These are phyloP conservation scores for Xylaria polymorpha DNA, from an alignment of 2,329 filamentous ascomycete genomes.

Conservation along the genomic window DNA sequence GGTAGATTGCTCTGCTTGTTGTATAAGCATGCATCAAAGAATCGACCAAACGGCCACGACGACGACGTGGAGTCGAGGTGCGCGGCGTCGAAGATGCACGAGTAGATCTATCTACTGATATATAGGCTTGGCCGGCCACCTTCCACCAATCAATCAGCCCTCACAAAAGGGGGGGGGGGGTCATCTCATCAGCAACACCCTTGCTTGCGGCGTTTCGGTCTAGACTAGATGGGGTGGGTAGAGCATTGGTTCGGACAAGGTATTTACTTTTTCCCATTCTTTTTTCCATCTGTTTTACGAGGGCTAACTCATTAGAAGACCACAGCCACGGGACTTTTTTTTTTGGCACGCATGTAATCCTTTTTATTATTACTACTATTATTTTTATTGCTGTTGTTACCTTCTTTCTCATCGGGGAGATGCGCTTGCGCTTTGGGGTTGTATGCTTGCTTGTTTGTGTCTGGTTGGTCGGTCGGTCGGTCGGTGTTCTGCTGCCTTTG, in stretches of 20 bases:
- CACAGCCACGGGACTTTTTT: slow-evolving; percentile 1
- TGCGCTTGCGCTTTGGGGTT: not conserved
- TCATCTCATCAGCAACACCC: not conserved
- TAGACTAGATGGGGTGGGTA: slow-evolving; percentile 20
- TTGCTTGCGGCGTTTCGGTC: slow-evolving; percentile 26
- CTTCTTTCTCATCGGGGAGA: not conserved
- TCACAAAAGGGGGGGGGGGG: not conserved
- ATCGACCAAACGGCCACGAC: not conserved
- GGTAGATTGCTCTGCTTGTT: not conserved
- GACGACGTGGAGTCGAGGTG: not conserved
- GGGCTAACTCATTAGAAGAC: not conserved
- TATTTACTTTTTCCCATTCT: not conserved
- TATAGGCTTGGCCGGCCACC: not conserved
- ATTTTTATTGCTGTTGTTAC: not conserved
- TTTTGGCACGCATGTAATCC: slow-evolving; percentile 2
- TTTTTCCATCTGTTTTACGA: not conserved
- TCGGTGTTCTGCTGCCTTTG: not conserved
- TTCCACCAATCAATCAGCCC: not conserved
- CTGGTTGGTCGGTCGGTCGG: not conserved
- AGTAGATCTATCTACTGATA: not conserved
- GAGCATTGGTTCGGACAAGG: slow-evolving; percentile 18
- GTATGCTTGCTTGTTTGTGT: not conserved
- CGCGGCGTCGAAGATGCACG: not conserved
- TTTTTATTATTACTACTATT: not conserved
- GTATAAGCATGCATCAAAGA: not conserved